These are phyloP conservation scores for Leccinum disarticulatum DNA, from an alignment of 768 basidiomycete genomes.

Conservation along the genomic window DNA sequence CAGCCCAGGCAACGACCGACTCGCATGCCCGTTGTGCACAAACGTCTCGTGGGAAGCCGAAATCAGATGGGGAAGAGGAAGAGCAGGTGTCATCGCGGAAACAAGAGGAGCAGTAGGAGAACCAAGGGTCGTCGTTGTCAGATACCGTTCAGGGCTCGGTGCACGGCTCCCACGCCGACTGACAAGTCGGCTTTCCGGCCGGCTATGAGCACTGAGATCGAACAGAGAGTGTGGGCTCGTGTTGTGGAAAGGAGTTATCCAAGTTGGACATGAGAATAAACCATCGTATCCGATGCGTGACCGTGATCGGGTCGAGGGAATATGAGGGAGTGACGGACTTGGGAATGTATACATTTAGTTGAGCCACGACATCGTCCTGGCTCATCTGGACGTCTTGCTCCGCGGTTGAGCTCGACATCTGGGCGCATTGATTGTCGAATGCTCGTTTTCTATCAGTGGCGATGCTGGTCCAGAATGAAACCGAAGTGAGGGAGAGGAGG, in stretches of 20 bases:
- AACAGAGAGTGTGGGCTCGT: conserved; percentile 22
- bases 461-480: conserved; percentile 1
- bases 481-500: conserved; percentile 18
- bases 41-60: conserved; percentile 45
- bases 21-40: conserved; percentile 51
- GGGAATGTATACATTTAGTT: conserved; percentile 61
- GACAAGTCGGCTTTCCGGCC: conserved; percentile 24
- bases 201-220: conserved; percentile 22
- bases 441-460: background rate
- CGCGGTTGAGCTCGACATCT: conserved; percentile 2
- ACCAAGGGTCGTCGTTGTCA: conserved; percentile 10
- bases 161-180: conserved; percentile 47
- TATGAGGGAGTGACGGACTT: conserved; percentile 67
- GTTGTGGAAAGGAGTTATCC: conserved; percentile 71
- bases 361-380: conserved; percentile 55
- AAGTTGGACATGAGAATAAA: conserved; percentile 74
- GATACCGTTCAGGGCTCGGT: conserved; percentile 54
- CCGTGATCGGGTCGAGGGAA: conserved; percentile 66
- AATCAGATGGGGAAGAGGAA: conserved; percentile 1
- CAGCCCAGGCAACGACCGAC: conserved; percentile 50
- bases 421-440: conserved; percentile 1
- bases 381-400: conserved; percentile 28
- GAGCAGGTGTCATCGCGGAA: background rate
- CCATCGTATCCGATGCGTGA: conserved; percentile 83
- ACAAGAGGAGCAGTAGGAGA: background rate